Base-by-base conservation (phyloP, 345 rosid species). In the Psidium friedrichsthalianum region DNA sequence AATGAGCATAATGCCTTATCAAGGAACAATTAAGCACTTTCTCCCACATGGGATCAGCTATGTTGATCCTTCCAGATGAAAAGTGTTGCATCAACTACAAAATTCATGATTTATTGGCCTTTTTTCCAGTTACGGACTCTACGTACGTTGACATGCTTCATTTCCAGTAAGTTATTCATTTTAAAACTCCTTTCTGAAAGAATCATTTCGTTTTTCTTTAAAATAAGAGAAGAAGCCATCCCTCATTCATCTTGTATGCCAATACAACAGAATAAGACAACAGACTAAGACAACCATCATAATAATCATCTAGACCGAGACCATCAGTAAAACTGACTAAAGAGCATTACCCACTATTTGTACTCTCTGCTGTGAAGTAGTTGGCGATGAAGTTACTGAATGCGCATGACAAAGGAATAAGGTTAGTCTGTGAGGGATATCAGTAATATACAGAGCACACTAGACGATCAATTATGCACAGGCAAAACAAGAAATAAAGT, bases 361-460 rank as follows among this genome's bases (percentile, higher is more conserved):
- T 87, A 82, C 82, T 83, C 55, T 58, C 90, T 44, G 88, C 59
- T 36, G 92, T 90, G 84, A 95, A 94, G 89, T 90, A 90, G 89
- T 94, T 94, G 89, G 89, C 96, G 61, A 95, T 89, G 27, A 95
- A 29, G 87, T 93, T 95, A 44, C 96, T 95, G 94, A 61, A 61
- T 29, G 21, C 14, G 42, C 40, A 61, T 29, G 74, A 61, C 74
- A 61, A 61, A 61, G 32, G 74, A 21, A 61, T 1, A 3, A 29
- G 74, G 74, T 61, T 61, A 61, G 74, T 29, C 40, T 61, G 21
- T 8, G 5, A 61, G 40, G 74, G 42, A 61, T 61, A 61, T 21
- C 22, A 29, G 74, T 61, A 61, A 61, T 14, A 61, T 61, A 7
- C 40, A 29, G 42, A 61, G 4, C 74, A 61, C 21, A 32, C 40